These are phyloP conservation scores for Mycena floridula DNA, from an alignment of 768 basidiomycete genomes.

Conservation along the genomic window DNA sequence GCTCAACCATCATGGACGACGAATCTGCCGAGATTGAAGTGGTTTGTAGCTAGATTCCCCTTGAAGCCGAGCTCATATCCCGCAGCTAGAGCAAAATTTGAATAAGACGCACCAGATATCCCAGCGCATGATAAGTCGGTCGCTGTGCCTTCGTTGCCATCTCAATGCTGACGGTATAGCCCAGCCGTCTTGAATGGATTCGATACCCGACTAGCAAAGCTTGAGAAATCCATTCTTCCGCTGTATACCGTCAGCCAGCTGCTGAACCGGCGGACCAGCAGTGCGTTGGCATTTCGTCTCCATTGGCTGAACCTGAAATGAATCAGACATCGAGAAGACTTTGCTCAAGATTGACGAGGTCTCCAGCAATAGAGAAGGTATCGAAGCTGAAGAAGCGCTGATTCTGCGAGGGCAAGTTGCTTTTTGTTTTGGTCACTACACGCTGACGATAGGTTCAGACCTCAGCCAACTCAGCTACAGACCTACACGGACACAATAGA, in stretches of 20 bases:
- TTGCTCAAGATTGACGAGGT: constrained; percentile 75
- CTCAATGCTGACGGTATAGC: too few relatives aligned
- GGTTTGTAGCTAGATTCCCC: constrained; percentile 19
- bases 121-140: constrained; percentile 78
- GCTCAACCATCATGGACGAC: constrained; percentile 30
- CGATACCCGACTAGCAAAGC: constrained; percentile 72
- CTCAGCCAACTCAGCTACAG: constrained; percentile 61
- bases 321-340: constrained; percentile 78
- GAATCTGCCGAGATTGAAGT: constrained; percentile 54
- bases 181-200: constrained; percentile 80
- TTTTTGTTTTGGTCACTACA: background rate
- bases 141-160: too few relatives aligned
- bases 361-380: constrained; percentile 67
- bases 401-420: constrained; percentile 66
- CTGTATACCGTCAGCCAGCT: constrained; percentile 76
- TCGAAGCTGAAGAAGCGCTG: constrained; percentile 71
- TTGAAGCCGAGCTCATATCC: background rate
- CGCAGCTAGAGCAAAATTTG: constrained; percentile 79
- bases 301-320: background rate
- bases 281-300: constrained; percentile 35
- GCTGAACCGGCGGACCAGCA: constrained; percentile 63
- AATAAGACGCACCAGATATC: constrained; percentile 83
- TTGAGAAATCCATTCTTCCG: constrained; percentile 82
- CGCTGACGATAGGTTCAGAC: constrained; percentile 32
- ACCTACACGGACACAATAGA: constrained; percentile 69